Evolutionary conservation across 2,329 filamentous ascomycete genomes (phyloP), one percentile per base, ranked within the genome.

Genomic region (Fusarium scirpi): DNA sequence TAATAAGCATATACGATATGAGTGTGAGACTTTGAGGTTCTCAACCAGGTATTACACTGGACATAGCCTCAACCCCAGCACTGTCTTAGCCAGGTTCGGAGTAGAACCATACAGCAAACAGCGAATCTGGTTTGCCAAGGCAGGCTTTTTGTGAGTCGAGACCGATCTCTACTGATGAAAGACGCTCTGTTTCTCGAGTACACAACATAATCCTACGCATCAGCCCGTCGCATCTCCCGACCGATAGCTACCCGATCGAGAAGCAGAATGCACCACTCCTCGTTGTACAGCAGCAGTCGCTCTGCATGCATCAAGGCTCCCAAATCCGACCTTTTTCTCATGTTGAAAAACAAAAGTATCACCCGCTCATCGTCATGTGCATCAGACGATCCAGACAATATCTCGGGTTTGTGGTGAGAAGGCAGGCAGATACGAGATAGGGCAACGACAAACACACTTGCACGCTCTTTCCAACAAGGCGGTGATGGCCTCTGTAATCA

Each of bases 231-330:
- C 32, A 51, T 53, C 38, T 24, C 51, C 46, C 20, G 27, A 22
- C 27, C 48, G 44, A 48, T 58, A 49, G 41, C 13, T 43, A 58
- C 53, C 58, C 59, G 46, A 48, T 51, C 61, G 30, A 49, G 25
- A 29, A 45, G 44, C 34, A 41, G 44, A 27, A 49, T 67, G 38
- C 52, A 55, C 27, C 22, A 25, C 11, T 54, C 68, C 27, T 67
- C 63, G 65, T 58, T 58, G 65, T 70, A 66, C 58, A 54, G 67
- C 65, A 62, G 64, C 62, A 54, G 53, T 60, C 62, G 68, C 34
- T 62, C 54, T 24, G 52, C 34, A 15, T 54, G 48, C n/a, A 29
- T 62, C 34, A 49, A 55, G 43, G 57, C 64, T 32, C 29, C 43
- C 43, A 24, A 27, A 27, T 16, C 47, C 18, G 48, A 41, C 9